Percentiles rank a stretch among this genome's conserved stretches.
These are phyloP conservation scores for Cyclaneusma minus DNA, from an alignment of 2,329 filamentous ascomycete species.

Conservation along the genomic window DNA sequence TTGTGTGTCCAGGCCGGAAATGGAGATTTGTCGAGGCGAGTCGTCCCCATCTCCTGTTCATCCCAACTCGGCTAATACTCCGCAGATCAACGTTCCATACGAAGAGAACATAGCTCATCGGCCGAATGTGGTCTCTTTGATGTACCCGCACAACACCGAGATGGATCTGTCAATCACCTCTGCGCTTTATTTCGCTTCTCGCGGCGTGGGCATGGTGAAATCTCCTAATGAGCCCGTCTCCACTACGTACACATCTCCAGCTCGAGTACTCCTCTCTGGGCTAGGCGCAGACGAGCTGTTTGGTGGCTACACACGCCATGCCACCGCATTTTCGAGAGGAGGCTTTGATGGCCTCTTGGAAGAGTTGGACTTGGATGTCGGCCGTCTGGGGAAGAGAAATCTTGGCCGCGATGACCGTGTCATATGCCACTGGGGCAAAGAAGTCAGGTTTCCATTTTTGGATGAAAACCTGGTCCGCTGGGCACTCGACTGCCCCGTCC, in stretches of 20 bases:
- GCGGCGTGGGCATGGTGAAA: slow-evolving; percentile 41
- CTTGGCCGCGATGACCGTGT: slow-evolving; percentile 86
- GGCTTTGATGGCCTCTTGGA: slow-evolving; percentile 60
- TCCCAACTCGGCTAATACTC: slow-evolving; percentile 3
- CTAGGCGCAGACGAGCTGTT: slow-evolving; percentile 94
- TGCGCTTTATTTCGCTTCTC: slow-evolving; percentile 88
- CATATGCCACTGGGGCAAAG: slow-evolving; percentile 76
- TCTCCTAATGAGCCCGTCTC: slow-evolving; percentile 5
- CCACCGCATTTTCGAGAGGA: slow-evolving; percentile 52
- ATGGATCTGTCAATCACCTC: slow-evolving; percentile 95
- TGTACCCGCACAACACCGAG: slow-evolving; percentile 89
- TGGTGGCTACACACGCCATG: slow-evolving; percentile 79
- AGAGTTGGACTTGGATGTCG: slow-evolving; percentile 75
- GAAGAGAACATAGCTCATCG: slow-evolving; percentile 55
- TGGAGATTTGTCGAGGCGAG: slow-evolving; percentile 73
- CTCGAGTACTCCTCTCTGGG: slow-evolving; percentile 77
- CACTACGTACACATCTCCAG: slow-evolving; percentile 45
- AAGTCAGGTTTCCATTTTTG: slow-evolving; percentile 80
- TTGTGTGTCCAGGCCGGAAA: slow-evolving; percentile 48
- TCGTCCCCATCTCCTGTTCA: slow-evolving; percentile 2
- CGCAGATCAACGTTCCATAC: slow-evolving; percentile 66
- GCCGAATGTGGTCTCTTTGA: slow-evolving; percentile 55
- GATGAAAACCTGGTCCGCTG: slow-evolving; percentile 78
- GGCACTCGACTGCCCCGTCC: slow-evolving; percentile 59
- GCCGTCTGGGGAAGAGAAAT: slow-evolving; percentile 81